A percentile compares a stretch with the other conserved stretches of the same genome.
Conservation (phyloP, 169 alveolate species). For the Babesia divergens region DNA sequence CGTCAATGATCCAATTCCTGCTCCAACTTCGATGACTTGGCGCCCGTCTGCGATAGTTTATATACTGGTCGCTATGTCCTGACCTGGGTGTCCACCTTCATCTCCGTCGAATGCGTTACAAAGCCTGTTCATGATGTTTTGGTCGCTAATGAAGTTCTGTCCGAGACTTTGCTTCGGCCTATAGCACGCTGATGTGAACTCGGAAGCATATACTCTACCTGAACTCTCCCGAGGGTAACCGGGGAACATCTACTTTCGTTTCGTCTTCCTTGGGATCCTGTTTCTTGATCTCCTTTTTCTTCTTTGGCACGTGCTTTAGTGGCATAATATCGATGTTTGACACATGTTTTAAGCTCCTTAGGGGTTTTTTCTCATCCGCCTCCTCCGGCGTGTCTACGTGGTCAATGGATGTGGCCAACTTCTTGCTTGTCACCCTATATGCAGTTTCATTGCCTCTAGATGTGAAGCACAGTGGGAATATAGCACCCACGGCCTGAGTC, state of each 20-base stretch:
- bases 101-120: constrained; percentile 41
- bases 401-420: neutral
- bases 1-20: constrained; percentile 82
- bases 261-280: neutral
- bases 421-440: neutral
- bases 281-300: neutral
- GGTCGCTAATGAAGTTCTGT: constrained; percentile 79
- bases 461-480: too few species aligned
- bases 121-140: constrained; percentile 63
- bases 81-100: constrained; percentile 21
- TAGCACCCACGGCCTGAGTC: too few species aligned
- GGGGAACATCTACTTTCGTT: constrained; percentile 22
- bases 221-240: constrained; percentile 56
- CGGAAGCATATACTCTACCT: neutral
- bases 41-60: constrained; percentile 39
- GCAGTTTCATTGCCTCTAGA: neutral
- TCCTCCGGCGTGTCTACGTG: neutral
- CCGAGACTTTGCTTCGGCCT: constrained; percentile 84
- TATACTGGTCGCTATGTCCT: neutral
- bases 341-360: constrained; percentile 30
- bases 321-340: constrained; percentile 47
- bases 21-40: constrained; percentile 79
- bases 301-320: constrained; percentile 8
- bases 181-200: neutral
- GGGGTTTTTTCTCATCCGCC: neutral